Conservation (phyloP, 2,329 filamentous ascomycete species). For the Tolypocladium ophioglossoides region DNA sequence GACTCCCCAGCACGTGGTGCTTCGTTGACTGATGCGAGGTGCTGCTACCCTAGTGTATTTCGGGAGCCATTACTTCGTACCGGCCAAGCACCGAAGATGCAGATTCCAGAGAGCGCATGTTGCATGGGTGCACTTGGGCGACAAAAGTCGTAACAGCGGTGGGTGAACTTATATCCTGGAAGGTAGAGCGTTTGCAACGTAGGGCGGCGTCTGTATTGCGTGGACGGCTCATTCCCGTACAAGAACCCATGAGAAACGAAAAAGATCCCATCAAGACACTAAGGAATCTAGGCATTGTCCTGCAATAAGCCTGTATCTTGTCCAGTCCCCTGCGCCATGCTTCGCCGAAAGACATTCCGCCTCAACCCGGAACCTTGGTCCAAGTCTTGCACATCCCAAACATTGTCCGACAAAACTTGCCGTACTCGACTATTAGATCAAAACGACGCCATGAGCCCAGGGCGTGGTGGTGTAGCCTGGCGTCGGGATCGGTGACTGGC, state of each 20-base stretch:
- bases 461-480: conserved; percentile 10
- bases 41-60: no score
- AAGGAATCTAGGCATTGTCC: neutral
- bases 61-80: no score
- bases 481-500: conserved; percentile 10
- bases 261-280: neutral
- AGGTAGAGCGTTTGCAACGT: no score
- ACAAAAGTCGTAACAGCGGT: no score
- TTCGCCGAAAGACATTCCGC: neutral
- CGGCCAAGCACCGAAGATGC: no score
- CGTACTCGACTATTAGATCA: conserved; percentile 10
- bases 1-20: no score
- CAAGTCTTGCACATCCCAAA: conserved; percentile 11
- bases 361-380: conserved; percentile 8
- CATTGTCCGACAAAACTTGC: conserved; percentile 13
- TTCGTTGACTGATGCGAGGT: no score
- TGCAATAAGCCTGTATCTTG: neutral
- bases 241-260: neutral
- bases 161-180: no score
- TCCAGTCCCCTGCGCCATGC: neutral
- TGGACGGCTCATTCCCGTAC: neutral
- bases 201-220: no score
- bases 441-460: conserved; percentile 13
- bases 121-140: no score
- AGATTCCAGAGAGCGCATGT: no score